Evolutionary conservation across 2,329 filamentous ascomycete species (phyloP).

Genomic region (Pseudocercospora fuligena): DNA sequence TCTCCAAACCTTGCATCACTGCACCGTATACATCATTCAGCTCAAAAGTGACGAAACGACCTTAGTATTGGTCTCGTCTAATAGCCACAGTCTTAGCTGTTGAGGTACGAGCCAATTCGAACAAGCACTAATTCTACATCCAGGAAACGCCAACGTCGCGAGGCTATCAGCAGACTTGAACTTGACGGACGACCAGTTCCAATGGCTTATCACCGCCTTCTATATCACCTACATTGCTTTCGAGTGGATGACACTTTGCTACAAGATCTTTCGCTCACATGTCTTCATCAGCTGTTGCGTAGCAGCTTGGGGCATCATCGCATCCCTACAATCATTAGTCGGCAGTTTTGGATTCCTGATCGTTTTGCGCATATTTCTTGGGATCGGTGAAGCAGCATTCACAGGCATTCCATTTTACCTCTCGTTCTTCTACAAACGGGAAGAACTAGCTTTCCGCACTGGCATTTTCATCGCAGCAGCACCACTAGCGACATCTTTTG

Average conservation of each 20-base stretch:
- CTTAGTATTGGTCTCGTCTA: not conserved
- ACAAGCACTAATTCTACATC: constrained; percentile 10
- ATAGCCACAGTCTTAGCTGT: not conserved
- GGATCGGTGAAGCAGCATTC: constrained; percentile 66
- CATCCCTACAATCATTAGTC: constrained; percentile 67
- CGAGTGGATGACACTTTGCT: constrained; percentile 67
- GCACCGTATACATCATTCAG: not conserved
- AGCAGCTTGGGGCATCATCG: constrained; percentile 76
- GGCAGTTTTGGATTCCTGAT: constrained; percentile 59
- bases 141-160: constrained; percentile 66
- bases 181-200: constrained; percentile 61
- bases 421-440: constrained; percentile 65
- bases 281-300: constrained; percentile 69
- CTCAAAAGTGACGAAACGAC: not conserved
- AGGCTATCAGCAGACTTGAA: constrained; percentile 60
- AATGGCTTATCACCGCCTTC: constrained; percentile 66
- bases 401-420: constrained; percentile 69
- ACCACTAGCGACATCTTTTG: constrained; percentile 68
- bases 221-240: constrained; percentile 69
- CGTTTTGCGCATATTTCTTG: constrained; percentile 64
- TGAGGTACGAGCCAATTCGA: not conserved
- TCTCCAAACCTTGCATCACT: constrained; percentile 22
- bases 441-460: constrained; percentile 82
- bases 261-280: constrained; percentile 64
- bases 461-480: constrained; percentile 83